Base-by-base conservation (phyloP, 1,284 basidiomycete species). In the Bjerkandera adusta region DNA sequence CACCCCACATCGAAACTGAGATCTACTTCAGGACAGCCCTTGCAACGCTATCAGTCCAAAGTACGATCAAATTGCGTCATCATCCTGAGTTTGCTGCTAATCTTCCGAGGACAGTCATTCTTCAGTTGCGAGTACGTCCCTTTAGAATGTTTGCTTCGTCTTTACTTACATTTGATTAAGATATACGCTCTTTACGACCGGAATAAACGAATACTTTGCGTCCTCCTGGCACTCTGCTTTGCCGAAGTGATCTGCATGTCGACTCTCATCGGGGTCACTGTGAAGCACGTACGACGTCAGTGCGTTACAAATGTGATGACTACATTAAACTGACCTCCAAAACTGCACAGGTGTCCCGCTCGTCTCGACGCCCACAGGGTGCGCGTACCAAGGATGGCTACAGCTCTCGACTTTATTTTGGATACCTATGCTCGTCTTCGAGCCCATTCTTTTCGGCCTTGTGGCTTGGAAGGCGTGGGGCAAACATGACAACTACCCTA, bases 121-220 rank as follows among this genome's bases (percentile, higher is more conserved):
- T 54, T 5, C 55, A 52, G 32, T 26, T 56, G 5, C 48, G 53
- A 22, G 55, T 57, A 24, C 29, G 50, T 47, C 20, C 5, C 6
- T 38, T 20, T 13, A 15, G 26, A 3, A n/a, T 38, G 5, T n/a
- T 6, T 33, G 4, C 3, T 7, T 36, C 18, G 12, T 43, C 13
- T 45, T 43, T n/a, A 37, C 13, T 46, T 15, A 43, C 13, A 1
- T n/a, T 10, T 24, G 5, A 34, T 7, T 16, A 5, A 61, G 61
- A 58, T 61, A n/a, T 62, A 60, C 48, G 61, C 58, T 7, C 46
- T 62, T 1, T 62, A 61, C 36, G 44, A 50, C 6, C 47, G 52
- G 27, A 60, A 45, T 22, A 43, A 36, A 20, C 51, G 36, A 20
- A 44, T 62, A 3, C 46, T 54, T 4, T 27, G 33, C 3, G 42